Evolutionary conservation across 768 basidiomycete genomes (phyloP).

Genomic region (Collybia sp.): DNA sequence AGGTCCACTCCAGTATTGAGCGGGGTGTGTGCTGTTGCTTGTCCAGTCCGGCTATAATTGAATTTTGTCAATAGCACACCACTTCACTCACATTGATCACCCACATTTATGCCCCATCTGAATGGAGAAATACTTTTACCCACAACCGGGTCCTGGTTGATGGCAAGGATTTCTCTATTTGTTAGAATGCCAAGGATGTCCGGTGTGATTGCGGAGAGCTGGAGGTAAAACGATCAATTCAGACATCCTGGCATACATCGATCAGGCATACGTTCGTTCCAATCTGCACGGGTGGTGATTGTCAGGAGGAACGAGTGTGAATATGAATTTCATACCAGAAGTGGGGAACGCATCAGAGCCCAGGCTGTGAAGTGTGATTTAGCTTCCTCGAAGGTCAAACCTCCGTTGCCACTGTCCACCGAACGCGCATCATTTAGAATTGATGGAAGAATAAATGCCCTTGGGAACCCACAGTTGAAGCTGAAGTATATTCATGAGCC

Average conservation of each 20-base stretch:
- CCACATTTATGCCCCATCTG: slow-evolving; percentile 62
- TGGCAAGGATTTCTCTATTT: slow-evolving; percentile 61
- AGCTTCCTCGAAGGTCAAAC: slow-evolving; percentile 53
- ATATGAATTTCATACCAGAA: slow-evolving; percentile 30
- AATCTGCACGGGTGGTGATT: slow-evolving; percentile 23
- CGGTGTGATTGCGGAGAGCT: slow-evolving; percentile 48
- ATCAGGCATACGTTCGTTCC: slow-evolving; percentile 44
- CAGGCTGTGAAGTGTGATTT: slow-evolving; percentile 73
- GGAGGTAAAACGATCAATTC: neutral
- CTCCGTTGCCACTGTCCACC: slow-evolving; percentile 62
- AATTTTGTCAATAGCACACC: neutral
- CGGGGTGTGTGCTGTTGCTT: slow-evolving; percentile 42
- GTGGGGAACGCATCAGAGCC: slow-evolving; percentile 64
- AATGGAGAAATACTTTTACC: slow-evolving; percentile 63
- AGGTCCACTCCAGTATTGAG: slow-evolving; percentile 63
- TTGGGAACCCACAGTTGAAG: slow-evolving; percentile 43
- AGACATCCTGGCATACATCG: neutral
- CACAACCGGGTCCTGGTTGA: slow-evolving; percentile 62
- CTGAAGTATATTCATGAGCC: slow-evolving; percentile 18
- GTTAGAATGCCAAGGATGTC: slow-evolving; percentile 52
- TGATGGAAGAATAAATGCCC: neutral
- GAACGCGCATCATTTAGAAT: no score
- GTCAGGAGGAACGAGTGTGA: neutral
- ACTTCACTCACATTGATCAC: slow-evolving; percentile 8
- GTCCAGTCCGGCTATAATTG: slow-evolving; percentile 29